Conservation (phyloP, 129 eudicot genomes). For the Helianthus annuus region HanXRQr2.0-SUNRISE NC_035442.2:170498077-170498576, state of each 20-base stretch:
- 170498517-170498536: no score
- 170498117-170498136: slow-evolving; percentile 59
- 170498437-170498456: slow-evolving; percentile 66
- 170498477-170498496: no score
- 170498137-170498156: slow-evolving; percentile 60
- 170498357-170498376: slow-evolving; percentile 55
- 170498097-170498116: slow-evolving; percentile 40
- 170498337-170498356: slow-evolving; percentile 37
- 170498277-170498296: slow-evolving; percentile 45
- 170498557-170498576: slow-evolving; percentile 38
- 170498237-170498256: slow-evolving; percentile 52
- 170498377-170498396: slow-evolving; percentile 50
- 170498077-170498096: slow-evolving; percentile 45
- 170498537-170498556: no score
- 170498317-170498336: slow-evolving; percentile 50
- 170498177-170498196: not conserved
- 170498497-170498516: no score
- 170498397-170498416: slow-evolving; percentile 55
- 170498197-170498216: not conserved
- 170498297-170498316: slow-evolving; percentile 63
- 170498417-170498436: slow-evolving; percentile 53
- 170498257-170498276: slow-evolving; percentile 46
- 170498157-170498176: not conserved
- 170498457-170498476: no score
- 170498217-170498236: slow-evolving; percentile 29